Percentiles rank a stretch among this genome's conserved stretches.
phyloP scores from a whole-genome alignment of 257 asterid species.

The Gardenia jasminoides region DNA sequence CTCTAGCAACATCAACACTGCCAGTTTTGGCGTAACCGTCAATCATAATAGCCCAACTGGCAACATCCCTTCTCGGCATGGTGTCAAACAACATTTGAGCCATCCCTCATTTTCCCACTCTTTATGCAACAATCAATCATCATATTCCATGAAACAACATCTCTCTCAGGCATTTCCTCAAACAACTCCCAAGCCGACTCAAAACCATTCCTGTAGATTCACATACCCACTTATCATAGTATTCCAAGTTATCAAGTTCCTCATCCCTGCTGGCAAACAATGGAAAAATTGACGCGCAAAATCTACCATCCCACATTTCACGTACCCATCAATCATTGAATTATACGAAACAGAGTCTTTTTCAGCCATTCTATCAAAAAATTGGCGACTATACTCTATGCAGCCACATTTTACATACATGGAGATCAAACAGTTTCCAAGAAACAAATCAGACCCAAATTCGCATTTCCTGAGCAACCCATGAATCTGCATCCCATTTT shows the following conservation, averaged over 20 bases:
- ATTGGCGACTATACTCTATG: constrained; percentile 42
- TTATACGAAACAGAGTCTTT: constrained; percentile 73
- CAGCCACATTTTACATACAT: constrained; percentile 58
- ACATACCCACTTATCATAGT: constrained; percentile 64
- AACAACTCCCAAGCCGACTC: constrained; percentile 52
- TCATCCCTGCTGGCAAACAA: constrained; percentile 47
- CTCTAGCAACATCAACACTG: constrained; percentile 52
- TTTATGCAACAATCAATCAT: constrained; percentile 70
- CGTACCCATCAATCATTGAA: constrained; percentile 82
- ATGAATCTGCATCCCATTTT: constrained; percentile 69
- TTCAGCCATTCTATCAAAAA: constrained; percentile 56
- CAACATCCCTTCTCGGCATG: constrained; percentile 64
- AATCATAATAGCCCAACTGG: constrained; percentile 83
- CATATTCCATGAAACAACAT: constrained; percentile 86
- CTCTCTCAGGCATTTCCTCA: constrained; percentile 57
- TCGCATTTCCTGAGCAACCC: constrained; percentile 62
- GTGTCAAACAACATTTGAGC: constrained; percentile 55
- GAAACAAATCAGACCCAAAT: constrained; percentile 50
- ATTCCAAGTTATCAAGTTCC: constrained; percentile 78
- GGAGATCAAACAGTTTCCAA: constrained; percentile 63
- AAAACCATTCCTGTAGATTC: constrained; percentile 45
- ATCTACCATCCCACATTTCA: constrained; percentile 63
- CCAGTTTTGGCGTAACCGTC: constrained; percentile 66
- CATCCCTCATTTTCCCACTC: constrained; percentile 47
- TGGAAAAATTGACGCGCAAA: constrained; percentile 61